Base-by-base conservation (phyloP, 768 basidiomycete species). In the Sistotremastrum niveocremeum region DNA sequence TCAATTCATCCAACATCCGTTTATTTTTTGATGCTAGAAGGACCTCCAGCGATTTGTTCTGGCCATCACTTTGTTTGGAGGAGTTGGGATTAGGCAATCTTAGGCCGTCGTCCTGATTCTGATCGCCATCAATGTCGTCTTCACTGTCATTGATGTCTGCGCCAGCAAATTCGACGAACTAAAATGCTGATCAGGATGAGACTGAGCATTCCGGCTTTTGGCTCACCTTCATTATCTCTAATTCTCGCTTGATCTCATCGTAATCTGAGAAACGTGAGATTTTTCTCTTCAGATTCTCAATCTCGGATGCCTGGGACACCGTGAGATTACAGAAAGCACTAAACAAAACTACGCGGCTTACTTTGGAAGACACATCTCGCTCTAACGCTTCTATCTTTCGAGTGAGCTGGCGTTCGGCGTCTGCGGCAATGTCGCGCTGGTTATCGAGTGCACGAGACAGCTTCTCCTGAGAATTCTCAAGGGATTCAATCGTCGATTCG, bases 91-190 rank as follows among this genome's bases (percentile, higher is more conserved):
- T 79, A 0, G 93, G 93, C 33, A 97, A 70, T 32, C 74, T 75
- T 7, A 87, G 52, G 3, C 71, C 77, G n/a, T 69, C 59, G 12
- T 72, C 68, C 20, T 20, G 20, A 20, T 20, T 20, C 2, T 20
- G 20, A 40, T 65, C 58, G 1, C 65, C 71, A 42, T 66, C 64
- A 41, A 57, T 56, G 5, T 64, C 59, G 30, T 38, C 40, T 37
- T 45, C 47, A 7, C 54, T 44, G 7, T 59, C 51, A 47, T 56
- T 53, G 35, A 49, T 47, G 34, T 94, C 88, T 32, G 89, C 73
- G 6, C 89, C 88, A 5, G 86, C 81, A 58, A 98, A 98, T 58
- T 98, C 94, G 48, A 99, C 93, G 54, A 83, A 97, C 95, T 98
- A 54, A 33, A 9, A 34, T 37, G 48, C 36, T 8, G 34, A 6